Percentiles rank a stretch among this genome's conserved stretches.
Conservation (phyloP, 2,329 filamentous ascomycete genomes). For the Phoma sp. region DNA sequence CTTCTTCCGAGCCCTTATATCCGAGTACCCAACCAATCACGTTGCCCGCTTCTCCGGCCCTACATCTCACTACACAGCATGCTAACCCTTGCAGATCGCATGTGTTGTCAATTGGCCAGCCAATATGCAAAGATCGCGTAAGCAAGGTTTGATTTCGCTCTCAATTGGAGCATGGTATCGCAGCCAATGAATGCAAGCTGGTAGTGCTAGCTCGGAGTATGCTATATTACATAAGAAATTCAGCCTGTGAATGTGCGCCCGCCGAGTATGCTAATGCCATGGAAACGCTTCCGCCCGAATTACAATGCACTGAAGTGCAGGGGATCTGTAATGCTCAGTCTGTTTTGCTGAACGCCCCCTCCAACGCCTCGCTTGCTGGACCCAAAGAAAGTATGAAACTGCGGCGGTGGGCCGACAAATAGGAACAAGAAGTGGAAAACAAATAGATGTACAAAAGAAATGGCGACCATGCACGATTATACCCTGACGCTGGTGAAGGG, state of each 20-base stretch:
- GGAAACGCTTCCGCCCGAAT: constrained; percentile 10
- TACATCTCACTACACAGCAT: constrained; percentile 6
- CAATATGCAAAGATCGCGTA: neutral
- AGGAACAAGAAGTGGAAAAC: constrained; percentile 21
- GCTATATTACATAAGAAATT: constrained; percentile 18
- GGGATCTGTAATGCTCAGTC: constrained; percentile 9
- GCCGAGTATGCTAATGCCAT: constrained; percentile 16
- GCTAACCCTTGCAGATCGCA: constrained; percentile 13
- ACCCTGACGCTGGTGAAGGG: constrained; percentile 55
- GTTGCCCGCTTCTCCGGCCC: constrained; percentile 6
- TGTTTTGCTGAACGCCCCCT: constrained; percentile 22
- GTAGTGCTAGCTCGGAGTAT: constrained; percentile 12
- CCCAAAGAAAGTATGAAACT: constrained; percentile 21
- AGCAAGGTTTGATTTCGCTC: constrained; percentile 14
- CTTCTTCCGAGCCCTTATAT: neutral
- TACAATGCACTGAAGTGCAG: constrained; percentile 16
- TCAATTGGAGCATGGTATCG: constrained; percentile 21
- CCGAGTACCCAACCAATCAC: constrained; percentile 12
- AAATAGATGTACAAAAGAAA: constrained; percentile 25
- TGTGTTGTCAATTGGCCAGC: constrained; percentile 10
- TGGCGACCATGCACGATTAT: constrained; percentile 5
- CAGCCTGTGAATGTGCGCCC: constrained; percentile 8
- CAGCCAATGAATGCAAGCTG: constrained; percentile 18
- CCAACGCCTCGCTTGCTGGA: constrained; percentile 40
- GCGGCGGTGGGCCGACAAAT: constrained; percentile 13